phyloP scores from a whole-genome alignment of 345 rosid genomes.

The Sapria himalayana region DNA sequence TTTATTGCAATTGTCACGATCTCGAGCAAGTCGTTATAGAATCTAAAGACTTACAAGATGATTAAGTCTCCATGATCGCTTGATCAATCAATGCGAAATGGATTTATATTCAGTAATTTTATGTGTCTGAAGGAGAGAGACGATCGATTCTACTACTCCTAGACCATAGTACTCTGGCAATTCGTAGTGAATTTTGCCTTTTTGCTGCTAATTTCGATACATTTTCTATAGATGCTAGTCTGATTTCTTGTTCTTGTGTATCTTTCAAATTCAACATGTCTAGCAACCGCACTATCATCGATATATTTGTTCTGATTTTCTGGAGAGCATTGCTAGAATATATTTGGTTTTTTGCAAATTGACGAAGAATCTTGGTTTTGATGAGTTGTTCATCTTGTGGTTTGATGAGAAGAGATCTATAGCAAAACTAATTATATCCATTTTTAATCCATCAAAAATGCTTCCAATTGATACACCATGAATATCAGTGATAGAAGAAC shows the following conservation, averaged over 20 bases:
- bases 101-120: slow-evolving; percentile 34
- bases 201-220: slow-evolving; percentile 50
- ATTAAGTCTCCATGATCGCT: slow-evolving; percentile 54
- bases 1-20: slow-evolving; percentile 86
- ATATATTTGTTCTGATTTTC: slow-evolving; percentile 56
- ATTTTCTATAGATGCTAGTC: slow-evolving; percentile 53
- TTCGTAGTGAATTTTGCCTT: slow-evolving; percentile 63
- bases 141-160: slow-evolving; percentile 84
- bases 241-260: slow-evolving; percentile 61
- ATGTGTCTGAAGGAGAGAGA: slow-evolving; percentile 56
- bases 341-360: slow-evolving; percentile 19
- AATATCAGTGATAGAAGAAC: slow-evolving; percentile 80
- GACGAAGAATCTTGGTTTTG: slow-evolving; percentile 45
- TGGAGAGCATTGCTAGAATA: slow-evolving; percentile 60
- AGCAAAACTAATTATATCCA: slow-evolving; percentile 66
- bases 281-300: slow-evolving; percentile 46
- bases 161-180: slow-evolving; percentile 65
- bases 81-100: slow-evolving; percentile 20
- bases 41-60: slow-evolving; percentile 65
- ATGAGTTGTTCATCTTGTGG: slow-evolving; percentile 70
- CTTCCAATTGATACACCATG: slow-evolving; percentile 61
- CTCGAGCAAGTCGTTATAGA: slow-evolving; percentile 57
- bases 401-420: slow-evolving; percentile 51
- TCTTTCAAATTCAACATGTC: slow-evolving; percentile 94
- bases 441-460: slow-evolving; percentile 70